Evolutionary conservation across 1,284 basidiomycete genomes (phyloP), one percentile per base, ranked within the genome.

Genomic region (Schizophyllum amplum): DNA sequence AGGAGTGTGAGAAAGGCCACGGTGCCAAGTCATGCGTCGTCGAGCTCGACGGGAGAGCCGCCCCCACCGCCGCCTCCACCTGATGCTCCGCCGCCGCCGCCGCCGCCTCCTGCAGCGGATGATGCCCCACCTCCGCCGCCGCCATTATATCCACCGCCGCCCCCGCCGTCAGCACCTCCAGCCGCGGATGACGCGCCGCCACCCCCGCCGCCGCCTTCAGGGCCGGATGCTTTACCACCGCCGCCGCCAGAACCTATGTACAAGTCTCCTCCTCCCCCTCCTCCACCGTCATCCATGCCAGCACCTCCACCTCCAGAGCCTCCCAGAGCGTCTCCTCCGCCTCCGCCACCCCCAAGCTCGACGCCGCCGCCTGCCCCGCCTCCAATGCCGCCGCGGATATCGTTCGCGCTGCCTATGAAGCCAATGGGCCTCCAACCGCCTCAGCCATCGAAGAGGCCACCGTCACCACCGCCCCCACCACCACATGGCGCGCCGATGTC

Each of bases 401-500:
- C 60, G 5, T 42, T 47, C n/a, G 55, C 58, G 26, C 53, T 56
- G 13, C 55, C 55, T 5, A 55, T 46, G 24, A 21, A 52, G 47
- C 26, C 57, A 15, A 20, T 50, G 55, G 62, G 47, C 61, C 61
- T 13, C 64, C 64, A 23, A 64, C 61, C 61, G 17, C 56, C 63
- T n/a, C 59, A 62, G 7, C 58, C 62, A 13, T 57, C 59, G 5
- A 55, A 59, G 4, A 54, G 51, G 15, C 59, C 60, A 2, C 57
- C 60, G 6, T 63, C 66, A 1, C 63, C 66, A 23, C 62, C 66
- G 22, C 64, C 62, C 23, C 63, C 65, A 11, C 55, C 64, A 5
- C 61, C 64, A 47, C 62, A 42, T 42, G 33, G n/a, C n/a, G n/a
- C n/a, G n/a, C n/a, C n/a, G n/a, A n/a, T n/a, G n/a, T n/a, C 33